Conservation (phyloP, 2,329 filamentous ascomycete genomes). For the Fusarium sublunatum region DNA sequence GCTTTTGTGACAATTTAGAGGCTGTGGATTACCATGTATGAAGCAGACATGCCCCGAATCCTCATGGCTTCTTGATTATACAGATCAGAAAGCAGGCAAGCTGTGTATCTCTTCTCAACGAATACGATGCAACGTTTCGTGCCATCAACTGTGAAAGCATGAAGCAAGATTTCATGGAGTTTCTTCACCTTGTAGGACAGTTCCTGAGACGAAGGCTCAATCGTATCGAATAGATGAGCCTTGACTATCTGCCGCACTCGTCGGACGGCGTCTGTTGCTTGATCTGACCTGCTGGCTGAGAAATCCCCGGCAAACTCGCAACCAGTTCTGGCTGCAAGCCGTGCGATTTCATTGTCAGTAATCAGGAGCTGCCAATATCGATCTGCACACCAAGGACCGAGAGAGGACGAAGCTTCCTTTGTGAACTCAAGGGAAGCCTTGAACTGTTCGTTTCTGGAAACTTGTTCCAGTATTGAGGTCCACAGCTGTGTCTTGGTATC, state of each 20-base stretch:
- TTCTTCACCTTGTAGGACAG: constrained; percentile 79
- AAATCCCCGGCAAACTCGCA: constrained; percentile 45
- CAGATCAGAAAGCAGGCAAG: constrained; percentile 76
- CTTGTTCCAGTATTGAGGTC: constrained; percentile 60
- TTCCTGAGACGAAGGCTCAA: constrained; percentile 47
- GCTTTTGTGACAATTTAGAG: neutral
- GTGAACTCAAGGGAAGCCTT: constrained; percentile 69
- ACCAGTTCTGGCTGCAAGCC: constrained; percentile 68
- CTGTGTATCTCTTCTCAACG: constrained; percentile 81
- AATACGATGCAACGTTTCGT: constrained; percentile 81
- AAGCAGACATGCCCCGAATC: constrained; percentile 68
- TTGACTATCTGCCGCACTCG: constrained; percentile 68
- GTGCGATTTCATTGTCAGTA: constrained; percentile 69
- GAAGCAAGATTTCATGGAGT: constrained; percentile 69
- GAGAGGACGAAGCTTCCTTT: constrained; percentile 67
- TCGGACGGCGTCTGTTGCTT: constrained; percentile 66
- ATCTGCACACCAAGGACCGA: constrained; percentile 89
- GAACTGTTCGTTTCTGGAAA: constrained; percentile 60
- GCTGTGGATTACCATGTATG: constrained; percentile 66
- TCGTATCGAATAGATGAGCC: constrained; percentile 58
- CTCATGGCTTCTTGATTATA: constrained; percentile 67
- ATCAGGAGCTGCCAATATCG: constrained; percentile 80
- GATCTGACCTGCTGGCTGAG: constrained; percentile 51
- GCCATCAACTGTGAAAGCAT: constrained; percentile 71
- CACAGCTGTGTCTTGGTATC: constrained; percentile 73